Conservation (phyloP, 495 filamentous ascomycete genomes). For the Cercophora scortea region DNA sequence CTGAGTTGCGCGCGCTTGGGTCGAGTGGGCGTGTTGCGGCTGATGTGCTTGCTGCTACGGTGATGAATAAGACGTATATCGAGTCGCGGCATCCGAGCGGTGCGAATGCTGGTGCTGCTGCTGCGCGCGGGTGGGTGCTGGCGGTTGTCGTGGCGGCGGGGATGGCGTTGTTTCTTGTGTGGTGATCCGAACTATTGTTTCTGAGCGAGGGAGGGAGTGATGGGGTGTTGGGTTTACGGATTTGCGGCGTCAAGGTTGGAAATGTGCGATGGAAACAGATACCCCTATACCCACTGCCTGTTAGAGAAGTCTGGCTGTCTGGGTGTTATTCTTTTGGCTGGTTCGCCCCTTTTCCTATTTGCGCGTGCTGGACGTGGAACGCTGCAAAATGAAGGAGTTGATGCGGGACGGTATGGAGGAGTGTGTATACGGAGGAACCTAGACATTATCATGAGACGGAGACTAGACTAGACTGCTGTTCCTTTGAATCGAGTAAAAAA, state of each 20-base stretch:
- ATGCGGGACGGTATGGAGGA: too few relatives aligned
- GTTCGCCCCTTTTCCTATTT: background rate
- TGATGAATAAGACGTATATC: conserved; percentile 21
- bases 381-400: too few relatives aligned
- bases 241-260: background rate
- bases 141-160: background rate
- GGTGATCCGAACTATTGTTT: background rate
- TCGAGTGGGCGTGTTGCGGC: conserved; percentile 8
- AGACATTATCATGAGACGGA: too few relatives aligned
- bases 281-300: background rate
- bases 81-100: background rate
- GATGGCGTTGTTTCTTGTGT: background rate
- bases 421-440: too few relatives aligned
- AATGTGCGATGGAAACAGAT: background rate
- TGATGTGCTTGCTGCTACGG: conserved; percentile 2
- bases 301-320: too few relatives aligned
- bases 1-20: conserved; percentile 31
- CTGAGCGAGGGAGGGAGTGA: background rate
- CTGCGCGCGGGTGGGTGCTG: background rate
- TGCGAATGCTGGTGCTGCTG: background rate
- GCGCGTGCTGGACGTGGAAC: too few relatives aligned
- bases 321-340: too few relatives aligned
- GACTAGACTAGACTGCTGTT: too few relatives aligned
- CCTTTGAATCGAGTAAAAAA: too few relatives aligned
- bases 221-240: background rate